Percentiles rank a stretch among this genome's conserved stretches.
These are phyloP conservation scores for Boehmeria nivea DNA, from an alignment of 306 rosid species.

Conservation along the genomic window DNA sequence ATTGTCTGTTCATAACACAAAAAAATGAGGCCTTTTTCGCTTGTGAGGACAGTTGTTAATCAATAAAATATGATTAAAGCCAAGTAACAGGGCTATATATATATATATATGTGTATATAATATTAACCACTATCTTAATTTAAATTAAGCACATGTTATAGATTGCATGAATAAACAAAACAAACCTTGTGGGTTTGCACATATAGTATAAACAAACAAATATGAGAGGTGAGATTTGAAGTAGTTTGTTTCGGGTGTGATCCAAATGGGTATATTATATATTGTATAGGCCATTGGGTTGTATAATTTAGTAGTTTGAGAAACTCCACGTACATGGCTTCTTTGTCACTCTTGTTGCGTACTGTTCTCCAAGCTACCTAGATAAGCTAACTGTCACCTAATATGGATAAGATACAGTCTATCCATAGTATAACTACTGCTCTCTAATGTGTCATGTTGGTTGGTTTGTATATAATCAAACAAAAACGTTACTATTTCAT, in stretches of 20 bases:
- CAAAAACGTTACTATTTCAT: too few relatives aligned
- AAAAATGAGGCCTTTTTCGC: background rate
- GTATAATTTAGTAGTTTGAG: constrained; percentile 15
- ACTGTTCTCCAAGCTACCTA: too few relatives aligned
- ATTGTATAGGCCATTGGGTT: too few relatives aligned
- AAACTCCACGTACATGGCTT: constrained; percentile 29
- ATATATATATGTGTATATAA: too few relatives aligned
- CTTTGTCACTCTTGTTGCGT: constrained; percentile 19
- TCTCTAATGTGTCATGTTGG: background rate
- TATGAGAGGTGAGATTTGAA: too few relatives aligned
- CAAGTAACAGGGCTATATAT: too few relatives aligned
- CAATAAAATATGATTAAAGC: too few relatives aligned
- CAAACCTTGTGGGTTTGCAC: too few relatives aligned
- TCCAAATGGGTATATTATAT: background rate
- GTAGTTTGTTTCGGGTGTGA: background rate
- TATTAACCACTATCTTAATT: background rate
- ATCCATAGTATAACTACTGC: background rate
- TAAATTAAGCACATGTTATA: background rate
- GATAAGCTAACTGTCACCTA: too few relatives aligned
- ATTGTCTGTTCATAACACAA: background rate
- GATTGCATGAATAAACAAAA: too few relatives aligned
- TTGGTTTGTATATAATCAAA: background rate
- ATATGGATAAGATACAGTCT: too few relatives aligned
- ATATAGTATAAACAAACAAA: too few relatives aligned
- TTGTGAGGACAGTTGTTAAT: background rate